phyloP scores from a whole-genome alignment of 2,329 filamentous ascomycete species.

The Alternaria sp. region DNA sequence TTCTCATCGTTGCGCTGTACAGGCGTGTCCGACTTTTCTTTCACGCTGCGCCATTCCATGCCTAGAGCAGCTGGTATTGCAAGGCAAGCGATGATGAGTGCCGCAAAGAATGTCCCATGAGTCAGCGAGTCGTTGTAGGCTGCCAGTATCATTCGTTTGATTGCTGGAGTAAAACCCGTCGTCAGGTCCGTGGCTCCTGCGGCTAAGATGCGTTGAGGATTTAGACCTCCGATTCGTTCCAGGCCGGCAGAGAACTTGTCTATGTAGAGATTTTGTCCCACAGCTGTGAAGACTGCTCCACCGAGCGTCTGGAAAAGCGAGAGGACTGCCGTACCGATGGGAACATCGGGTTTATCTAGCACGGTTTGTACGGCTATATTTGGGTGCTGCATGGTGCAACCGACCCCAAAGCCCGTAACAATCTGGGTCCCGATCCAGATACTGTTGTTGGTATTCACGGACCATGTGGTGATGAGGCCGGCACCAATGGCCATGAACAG shows the following conservation, averaged over 20 bases:
- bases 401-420: conserved; percentile 49
- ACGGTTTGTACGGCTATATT: conserved; percentile 56
- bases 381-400: conserved; percentile 56
- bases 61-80: conserved; percentile 62
- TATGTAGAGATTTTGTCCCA: conserved; percentile 58
- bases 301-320: conserved; percentile 57
- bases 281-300: conserved; percentile 56
- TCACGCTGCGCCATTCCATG: conserved; percentile 73
- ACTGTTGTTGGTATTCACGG: conserved; percentile 36
- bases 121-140: conserved; percentile 44
- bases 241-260: conserved; percentile 52
- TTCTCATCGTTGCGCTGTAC: conserved; percentile 23
- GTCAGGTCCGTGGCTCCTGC: conserved; percentile 67
- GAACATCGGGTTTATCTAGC: conserved; percentile 51
- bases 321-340: conserved; percentile 55
- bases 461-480: conserved; percentile 56
- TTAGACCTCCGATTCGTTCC: conserved; percentile 46
- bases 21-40: conserved; percentile 50
- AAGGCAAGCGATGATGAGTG: conserved; percentile 63
- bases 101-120: conserved; percentile 63
- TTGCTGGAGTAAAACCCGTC: conserved; percentile 29
- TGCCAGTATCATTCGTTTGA: conserved; percentile 26
- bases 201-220: conserved; percentile 50
- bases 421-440: conserved; percentile 47
- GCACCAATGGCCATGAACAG: conserved; percentile 54